These are phyloP conservation scores for Diaporthe nobilis DNA, from an alignment of 2,329 filamentous ascomycete species.

Conservation along the genomic window DNA sequence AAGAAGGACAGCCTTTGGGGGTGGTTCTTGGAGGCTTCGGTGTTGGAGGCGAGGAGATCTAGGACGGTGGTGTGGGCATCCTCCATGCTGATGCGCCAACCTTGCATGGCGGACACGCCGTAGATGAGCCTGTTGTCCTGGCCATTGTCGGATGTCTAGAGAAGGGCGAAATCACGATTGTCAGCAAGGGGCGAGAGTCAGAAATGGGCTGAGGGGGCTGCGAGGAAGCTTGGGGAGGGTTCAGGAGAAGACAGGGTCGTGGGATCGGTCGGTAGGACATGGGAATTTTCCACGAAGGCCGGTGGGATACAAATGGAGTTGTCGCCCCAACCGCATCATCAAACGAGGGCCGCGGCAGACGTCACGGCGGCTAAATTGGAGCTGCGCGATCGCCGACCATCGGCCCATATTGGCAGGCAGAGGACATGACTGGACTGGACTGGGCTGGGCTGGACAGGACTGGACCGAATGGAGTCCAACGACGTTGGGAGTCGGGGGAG, in stretches of 20 bases:
- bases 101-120: conserved; percentile 98
- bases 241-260: conserved; percentile 25
- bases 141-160: conserved; percentile 87
- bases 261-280: background rate
- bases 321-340: background rate
- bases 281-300: background rate
- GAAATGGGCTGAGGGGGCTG: background rate
- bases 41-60: conserved; percentile 78
- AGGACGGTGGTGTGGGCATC: conserved; percentile 93
- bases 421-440: background rate
- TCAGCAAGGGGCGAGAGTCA: conserved; percentile 46
- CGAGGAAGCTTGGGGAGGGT: background rate
- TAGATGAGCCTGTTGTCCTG: conserved; percentile 94
- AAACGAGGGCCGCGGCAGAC: conserved; percentile 1
- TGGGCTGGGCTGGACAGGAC: background rate
- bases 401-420: background rate
- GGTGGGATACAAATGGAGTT: conserved; percentile 11
- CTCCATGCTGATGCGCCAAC: conserved; percentile 99
- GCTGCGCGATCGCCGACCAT: background rate
- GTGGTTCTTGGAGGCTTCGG: conserved; percentile 73
- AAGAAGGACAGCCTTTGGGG: conserved; percentile 91
- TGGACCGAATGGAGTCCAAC: background rate
- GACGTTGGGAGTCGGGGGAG: background rate
- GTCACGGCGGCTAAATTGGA: background rate
- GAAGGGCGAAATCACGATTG: conserved; percentile 40